Base-by-base conservation (phyloP, 192 early-diverging fungal species). In the Paraglomus occultum region DNA sequence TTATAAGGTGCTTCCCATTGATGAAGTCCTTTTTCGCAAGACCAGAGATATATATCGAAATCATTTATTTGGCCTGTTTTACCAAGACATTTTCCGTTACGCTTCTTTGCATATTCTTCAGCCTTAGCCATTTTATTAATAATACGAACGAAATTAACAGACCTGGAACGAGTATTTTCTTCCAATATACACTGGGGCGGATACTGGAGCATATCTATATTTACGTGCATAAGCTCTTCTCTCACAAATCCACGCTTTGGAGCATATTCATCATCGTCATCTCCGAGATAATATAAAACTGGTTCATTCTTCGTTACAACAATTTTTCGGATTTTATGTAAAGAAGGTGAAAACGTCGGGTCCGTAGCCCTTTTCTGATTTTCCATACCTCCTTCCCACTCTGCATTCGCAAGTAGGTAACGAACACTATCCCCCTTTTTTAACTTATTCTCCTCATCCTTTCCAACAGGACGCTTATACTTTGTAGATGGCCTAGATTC, bases 11-110 rank as follows among this genome's bases (percentile, higher is more conserved):
- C 20, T 17, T 61, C 40, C 58, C 42, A 61, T 39, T 61, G 58
- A 61, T 61, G 40, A 2, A 39, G 23, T 39, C 58, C 58, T 15
- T 38, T 42, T 39, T 42, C 40, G 44, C 58, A 61, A 17, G 20
- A 55, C 53, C 6, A 55, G 18, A 55, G 53, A 55, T 55, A 55
- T 55, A 55, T 8, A 55, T 55, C 15, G 9, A n/a, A 39, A 39
- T 18, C 58, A 61, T 61, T 61, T 61, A 61, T 61, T 61, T 61
- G 58, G 1, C 58, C 40, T 17, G 58, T 61, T 44, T 61, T 61
- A n/a, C 15, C 58, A 61, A 61, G 9, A 43, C 58, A 61, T 42
- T 61, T 0, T 11, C 58, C 58, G 18, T 8, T 43, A 42, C 42
- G 58, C 40, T 43, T 61, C 40, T 44, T 9, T 2, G 58, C 42